phyloP scores from a whole-genome alignment of 1,284 basidiomycete species.

The Hymenochaete sp. region DNA sequence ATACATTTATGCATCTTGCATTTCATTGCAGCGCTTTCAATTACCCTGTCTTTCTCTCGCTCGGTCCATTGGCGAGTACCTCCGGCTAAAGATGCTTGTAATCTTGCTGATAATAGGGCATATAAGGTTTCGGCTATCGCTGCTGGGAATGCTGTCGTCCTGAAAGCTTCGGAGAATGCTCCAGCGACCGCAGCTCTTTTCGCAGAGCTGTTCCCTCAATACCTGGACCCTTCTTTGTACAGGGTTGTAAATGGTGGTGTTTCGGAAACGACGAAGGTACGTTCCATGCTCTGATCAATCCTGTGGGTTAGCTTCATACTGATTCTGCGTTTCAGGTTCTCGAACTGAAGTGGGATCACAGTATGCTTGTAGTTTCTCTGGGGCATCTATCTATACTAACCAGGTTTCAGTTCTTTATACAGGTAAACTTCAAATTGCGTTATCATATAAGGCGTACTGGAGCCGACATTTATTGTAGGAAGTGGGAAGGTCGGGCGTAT shows the following conservation, averaged over 20 bases:
- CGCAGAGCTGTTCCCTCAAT: conserved; percentile 69
- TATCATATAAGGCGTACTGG: not conserved
- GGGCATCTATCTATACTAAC: conserved; percentile 2
- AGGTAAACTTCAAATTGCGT: conserved; percentile 26
- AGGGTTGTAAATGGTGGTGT: conserved; percentile 72
- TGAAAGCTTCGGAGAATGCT: conserved; percentile 81
- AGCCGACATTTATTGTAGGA: conserved; percentile 32
- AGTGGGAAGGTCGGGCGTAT: conserved; percentile 72
- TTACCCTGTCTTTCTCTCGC: conserved; percentile 39
- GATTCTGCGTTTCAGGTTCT: conserved; percentile 40
- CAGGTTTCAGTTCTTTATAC: conserved; percentile 46
- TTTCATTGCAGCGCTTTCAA: conserved; percentile 45
- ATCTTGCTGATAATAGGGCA: not conserved
- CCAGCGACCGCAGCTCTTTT: conserved; percentile 59
- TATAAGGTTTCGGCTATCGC: conserved; percentile 67
- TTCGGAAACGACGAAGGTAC: conserved; percentile 63
- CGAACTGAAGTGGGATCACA: conserved; percentile 81
- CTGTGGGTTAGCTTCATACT: not conserved
- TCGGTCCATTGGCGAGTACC: conserved; percentile 46
- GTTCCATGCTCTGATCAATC: conserved; percentile 8
- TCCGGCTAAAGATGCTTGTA: conserved; percentile 11
- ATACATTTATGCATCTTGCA: not conserved
- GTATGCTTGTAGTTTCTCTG: conserved; percentile 35
- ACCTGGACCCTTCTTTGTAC: conserved; percentile 69
- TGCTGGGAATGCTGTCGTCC: conserved; percentile 64